Conservation (phyloP, 2,329 filamentous ascomycete genomes). For the Venturia asperata region DNA sequence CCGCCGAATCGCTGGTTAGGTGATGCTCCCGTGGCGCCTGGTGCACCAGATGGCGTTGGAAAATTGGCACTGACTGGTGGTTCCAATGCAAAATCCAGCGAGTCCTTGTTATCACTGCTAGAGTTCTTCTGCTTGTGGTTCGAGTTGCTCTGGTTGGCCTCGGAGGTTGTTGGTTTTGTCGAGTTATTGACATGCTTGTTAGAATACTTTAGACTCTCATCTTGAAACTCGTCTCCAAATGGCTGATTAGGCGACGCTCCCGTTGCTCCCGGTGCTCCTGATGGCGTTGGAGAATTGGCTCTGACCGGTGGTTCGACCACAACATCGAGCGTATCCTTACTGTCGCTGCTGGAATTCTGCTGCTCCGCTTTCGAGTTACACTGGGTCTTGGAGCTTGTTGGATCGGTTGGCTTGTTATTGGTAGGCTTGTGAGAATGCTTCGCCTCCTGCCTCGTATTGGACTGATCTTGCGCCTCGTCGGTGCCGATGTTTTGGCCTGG, state of each 20-base stretch:
- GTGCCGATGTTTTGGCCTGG: background rate
- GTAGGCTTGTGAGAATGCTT: background rate
- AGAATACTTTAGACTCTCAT: background rate
- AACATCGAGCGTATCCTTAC: background rate
- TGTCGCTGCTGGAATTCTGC: background rate
- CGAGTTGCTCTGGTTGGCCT: background rate
- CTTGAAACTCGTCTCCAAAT: background rate
- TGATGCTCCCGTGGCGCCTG: background rate
- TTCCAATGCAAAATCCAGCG: background rate
- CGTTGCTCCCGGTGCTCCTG: background rate
- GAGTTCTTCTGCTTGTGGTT: background rate
- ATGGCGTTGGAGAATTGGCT: background rate
- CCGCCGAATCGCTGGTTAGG: background rate
- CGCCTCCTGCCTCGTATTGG: background rate
- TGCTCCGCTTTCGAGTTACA: background rate
- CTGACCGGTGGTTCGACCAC: background rate
- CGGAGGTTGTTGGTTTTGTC: background rate
- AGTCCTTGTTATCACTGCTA: background rate
- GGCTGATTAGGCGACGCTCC: conserved; percentile 1
- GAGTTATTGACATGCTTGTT: background rate
- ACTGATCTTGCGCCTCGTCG: background rate
- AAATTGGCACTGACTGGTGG: background rate
- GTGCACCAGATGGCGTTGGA: conserved; percentile 1
- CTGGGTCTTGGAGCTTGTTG: background rate
- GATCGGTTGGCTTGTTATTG: background rate